Percentiles rank a stretch among this genome's conserved stretches.
These are phyloP conservation scores for Sugiyamaella qingdaonensis DNA, from an alignment of 805 yeast species.

Conservation along the genomic window DNA sequence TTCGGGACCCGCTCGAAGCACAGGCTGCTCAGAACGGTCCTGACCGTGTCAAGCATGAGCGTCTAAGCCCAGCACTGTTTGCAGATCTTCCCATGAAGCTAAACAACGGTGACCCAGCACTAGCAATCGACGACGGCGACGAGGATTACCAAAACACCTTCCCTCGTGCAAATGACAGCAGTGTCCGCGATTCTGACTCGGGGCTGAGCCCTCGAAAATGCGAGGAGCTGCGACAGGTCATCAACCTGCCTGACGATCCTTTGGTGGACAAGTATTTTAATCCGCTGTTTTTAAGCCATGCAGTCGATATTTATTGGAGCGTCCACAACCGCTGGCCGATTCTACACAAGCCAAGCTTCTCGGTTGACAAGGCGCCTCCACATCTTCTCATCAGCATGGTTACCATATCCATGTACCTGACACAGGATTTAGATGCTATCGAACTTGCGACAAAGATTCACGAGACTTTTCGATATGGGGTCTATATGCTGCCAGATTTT, in stretches of 20 bases:
- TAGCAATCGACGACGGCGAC: neutral
- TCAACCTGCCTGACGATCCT: slow-evolving; percentile 10
- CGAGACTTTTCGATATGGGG: slow-evolving; percentile 55
- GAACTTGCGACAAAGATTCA: slow-evolving; percentile 44
- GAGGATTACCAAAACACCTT: neutral
- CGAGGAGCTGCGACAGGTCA: slow-evolving; percentile 3
- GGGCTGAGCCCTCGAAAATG: slow-evolving; percentile 8
- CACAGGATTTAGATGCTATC: slow-evolving; percentile 23
- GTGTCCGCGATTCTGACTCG: neutral
- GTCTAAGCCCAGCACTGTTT: neutral
- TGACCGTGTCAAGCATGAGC: neutral
- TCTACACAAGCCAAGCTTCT: slow-evolving; percentile 52
- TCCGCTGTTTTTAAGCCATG: slow-evolving; percentile 18
- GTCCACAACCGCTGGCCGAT: slow-evolving; percentile 55
- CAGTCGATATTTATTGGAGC: slow-evolving; percentile 22
- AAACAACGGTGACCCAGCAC: neutral
- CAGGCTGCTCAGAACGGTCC: neutral
- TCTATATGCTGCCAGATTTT: slow-evolving; percentile 67
- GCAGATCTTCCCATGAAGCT: neutral
- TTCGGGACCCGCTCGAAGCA: neutral
- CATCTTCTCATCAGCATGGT: slow-evolving; percentile 50
- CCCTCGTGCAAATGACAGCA: neutral
- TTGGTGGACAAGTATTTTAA: slow-evolving; percentile 16
- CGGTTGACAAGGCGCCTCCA: slow-evolving; percentile 42
- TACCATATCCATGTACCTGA: slow-evolving; percentile 42